Base-by-base conservation (phyloP, 495 filamentous ascomycete genomes). In the Astrocystis sublimbata region DNA sequence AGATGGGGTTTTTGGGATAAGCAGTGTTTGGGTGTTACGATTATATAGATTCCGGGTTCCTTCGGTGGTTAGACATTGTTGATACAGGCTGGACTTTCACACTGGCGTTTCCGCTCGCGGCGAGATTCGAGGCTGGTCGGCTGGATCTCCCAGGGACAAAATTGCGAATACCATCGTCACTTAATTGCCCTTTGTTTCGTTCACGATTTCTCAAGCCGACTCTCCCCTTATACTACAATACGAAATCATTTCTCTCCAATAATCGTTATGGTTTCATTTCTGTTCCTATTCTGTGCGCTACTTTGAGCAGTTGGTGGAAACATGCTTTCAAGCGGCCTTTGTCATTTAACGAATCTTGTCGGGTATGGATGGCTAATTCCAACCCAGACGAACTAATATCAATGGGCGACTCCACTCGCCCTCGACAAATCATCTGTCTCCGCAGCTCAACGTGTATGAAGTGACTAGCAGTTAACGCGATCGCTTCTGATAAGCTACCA, bases 1-100 rank as follows among this genome's bases (percentile, higher is more conserved):
- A 58, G 52, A 65, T 53, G 58, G 54, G 41, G 38, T 61, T 2
- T 36, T 60, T 50, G 61, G 67, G 54, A 54, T 63, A 63, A 26
- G 61, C 60, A 51, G 26, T 42, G 33, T 65, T 51, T 57, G 42
- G 65, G 57, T 61, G 68, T 68, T 60, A 68, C 60, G 68, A 67
- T 54, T 65, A 70, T 65, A 70, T 72, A 72, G 70, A 72, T 65
- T 70, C 68, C 67, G 65, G 63, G 69, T 64, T 66, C 56, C 69
- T 60, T 66, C 68, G 64, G 70, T 60, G 65, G 68, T 50, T 72
- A 72, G 70, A 72, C 65, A 46, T 70, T 51, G 53, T 70, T 62
- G 61, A 58, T 68, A 59, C 61, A 65, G 58, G 68, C 60, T n/a
- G 60, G 60, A 49, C 51, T 40, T 40, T 41, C 23, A 40, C 52